phyloP scores from a whole-genome alignment of 345 rosid genomes.

The Murraya paniculata region DNA sequence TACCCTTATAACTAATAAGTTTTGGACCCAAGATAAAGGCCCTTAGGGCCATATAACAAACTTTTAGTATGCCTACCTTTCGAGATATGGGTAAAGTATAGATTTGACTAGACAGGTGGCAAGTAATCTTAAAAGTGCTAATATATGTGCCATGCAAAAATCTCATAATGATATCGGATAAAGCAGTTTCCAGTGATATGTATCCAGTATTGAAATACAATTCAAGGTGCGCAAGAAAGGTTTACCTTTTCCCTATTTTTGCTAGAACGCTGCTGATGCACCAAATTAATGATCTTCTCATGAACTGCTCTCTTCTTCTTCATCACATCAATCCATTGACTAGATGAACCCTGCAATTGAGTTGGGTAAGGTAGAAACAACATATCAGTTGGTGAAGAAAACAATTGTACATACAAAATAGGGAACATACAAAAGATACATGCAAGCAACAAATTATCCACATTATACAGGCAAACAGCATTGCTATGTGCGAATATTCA shows the following conservation, averaged over 20 bases:
- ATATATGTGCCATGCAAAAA: not conserved
- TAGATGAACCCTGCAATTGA: slow-evolving; percentile 53
- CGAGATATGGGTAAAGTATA: not conserved
- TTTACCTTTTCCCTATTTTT: slow-evolving; percentile 56
- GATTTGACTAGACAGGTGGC: not conserved
- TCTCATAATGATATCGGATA: not conserved
- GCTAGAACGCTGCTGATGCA: slow-evolving; percentile 53
- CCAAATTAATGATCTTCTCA: slow-evolving; percentile 64
- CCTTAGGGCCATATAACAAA: not conserved
- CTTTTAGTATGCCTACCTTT: not conserved
- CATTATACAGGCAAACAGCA: not conserved
- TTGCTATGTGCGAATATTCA: not conserved
- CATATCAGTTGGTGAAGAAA: not conserved
- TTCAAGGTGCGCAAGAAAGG: slow-evolving; percentile 1
- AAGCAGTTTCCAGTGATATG: not conserved
- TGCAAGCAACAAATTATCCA: not conserved
- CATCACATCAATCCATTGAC: slow-evolving; percentile 93
- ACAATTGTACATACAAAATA: not conserved
- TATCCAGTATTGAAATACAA: not conserved
- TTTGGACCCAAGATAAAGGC: not conserved
- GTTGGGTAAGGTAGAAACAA: slow-evolving; percentile 7
- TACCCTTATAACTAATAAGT: not conserved
- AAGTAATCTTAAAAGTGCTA: not conserved
- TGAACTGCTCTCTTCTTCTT: slow-evolving; percentile 85
- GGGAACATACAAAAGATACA: not conserved